A percentile compares a stretch with the other conserved stretches of the same genome.
These are phyloP conservation scores for Pyrenula aspistea DNA, from an alignment of 495 filamentous ascomycete genomes.

Conservation along the genomic window DNA sequence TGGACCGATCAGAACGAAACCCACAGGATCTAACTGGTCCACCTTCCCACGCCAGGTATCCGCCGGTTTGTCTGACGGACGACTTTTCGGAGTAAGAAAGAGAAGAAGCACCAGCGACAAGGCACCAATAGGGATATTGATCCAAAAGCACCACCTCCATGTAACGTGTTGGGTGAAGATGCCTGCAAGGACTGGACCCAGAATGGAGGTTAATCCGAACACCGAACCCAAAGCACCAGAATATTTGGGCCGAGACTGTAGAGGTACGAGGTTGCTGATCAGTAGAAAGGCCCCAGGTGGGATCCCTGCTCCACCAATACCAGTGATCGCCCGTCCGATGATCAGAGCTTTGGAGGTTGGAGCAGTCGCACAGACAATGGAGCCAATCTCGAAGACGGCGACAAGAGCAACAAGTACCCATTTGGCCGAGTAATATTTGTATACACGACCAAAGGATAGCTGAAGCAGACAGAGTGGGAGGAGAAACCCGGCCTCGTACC, in stretches of 20 bases:
- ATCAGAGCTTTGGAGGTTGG: slow-evolving; percentile 14
- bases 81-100: slow-evolving; percentile 25
- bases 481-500: slow-evolving; percentile 28
- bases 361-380: slow-evolving; percentile 8
- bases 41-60: background rate
- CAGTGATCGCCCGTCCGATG: slow-evolving; percentile 15
- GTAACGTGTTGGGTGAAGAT: slow-evolving; percentile 31
- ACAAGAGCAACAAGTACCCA: slow-evolving; percentile 9
- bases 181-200: slow-evolving; percentile 44
- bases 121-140: slow-evolving; percentile 47
- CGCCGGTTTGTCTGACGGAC: slow-evolving; percentile 3
- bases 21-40: slow-evolving; percentile 20
- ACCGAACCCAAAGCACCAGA: slow-evolving; percentile 16
- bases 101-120: slow-evolving; percentile 34
- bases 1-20: slow-evolving; percentile 37
- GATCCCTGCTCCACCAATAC: slow-evolving; percentile 12
- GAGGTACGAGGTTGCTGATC: slow-evolving; percentile 26
- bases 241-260: slow-evolving; percentile 32
- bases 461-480: slow-evolving; percentile 9
- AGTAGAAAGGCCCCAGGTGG: slow-evolving; percentile 16
- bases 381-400: slow-evolving; percentile 12
- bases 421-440: slow-evolving; percentile 10
- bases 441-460: slow-evolving; percentile 8
- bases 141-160: slow-evolving; percentile 75
- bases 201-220: slow-evolving; percentile 18